Conservation (phyloP, 371 early-diverging fungal species). For the Syncephalastrum racemosum region DNA sequence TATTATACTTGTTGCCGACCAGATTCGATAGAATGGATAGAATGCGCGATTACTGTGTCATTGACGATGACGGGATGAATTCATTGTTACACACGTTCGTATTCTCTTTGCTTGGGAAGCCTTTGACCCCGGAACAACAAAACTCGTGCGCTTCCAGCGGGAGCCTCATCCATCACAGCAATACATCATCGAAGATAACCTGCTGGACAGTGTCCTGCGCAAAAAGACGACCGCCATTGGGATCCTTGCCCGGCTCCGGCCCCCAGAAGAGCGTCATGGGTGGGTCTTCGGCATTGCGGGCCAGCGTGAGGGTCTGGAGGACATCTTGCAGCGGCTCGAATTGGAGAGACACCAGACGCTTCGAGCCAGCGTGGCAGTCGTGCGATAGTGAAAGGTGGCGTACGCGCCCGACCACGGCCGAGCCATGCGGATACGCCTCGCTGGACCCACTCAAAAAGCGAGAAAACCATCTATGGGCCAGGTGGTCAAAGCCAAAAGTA, state of each 20-base stretch:
- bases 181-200: conserved; percentile 9
- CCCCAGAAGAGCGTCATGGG: conserved; percentile 8
- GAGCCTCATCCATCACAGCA: conserved; percentile 6
- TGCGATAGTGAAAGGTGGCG: neutral
- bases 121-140: no score
- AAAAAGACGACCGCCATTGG: no score
- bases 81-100: no score
- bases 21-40: no score
- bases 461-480: conserved; percentile 6
- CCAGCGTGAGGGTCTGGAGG: conserved; percentile 3
- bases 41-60: no score
- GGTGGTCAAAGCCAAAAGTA: conserved; percentile 7
- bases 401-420: neutral
- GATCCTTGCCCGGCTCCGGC: neutral
- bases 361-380: neutral
- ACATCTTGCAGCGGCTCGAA: conserved; percentile 10
- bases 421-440: neutral
- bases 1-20: no score
- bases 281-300: neutral
- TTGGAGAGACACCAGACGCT: neutral
- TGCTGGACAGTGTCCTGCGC: conserved; percentile 11
- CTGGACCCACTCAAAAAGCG: conserved; percentile 5
- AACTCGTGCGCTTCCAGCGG: no score
- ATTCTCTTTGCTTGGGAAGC: no score
- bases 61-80: no score